Conservation (phyloP, 495 filamentous ascomycete species). For the Viridothelium virens region DNA sequence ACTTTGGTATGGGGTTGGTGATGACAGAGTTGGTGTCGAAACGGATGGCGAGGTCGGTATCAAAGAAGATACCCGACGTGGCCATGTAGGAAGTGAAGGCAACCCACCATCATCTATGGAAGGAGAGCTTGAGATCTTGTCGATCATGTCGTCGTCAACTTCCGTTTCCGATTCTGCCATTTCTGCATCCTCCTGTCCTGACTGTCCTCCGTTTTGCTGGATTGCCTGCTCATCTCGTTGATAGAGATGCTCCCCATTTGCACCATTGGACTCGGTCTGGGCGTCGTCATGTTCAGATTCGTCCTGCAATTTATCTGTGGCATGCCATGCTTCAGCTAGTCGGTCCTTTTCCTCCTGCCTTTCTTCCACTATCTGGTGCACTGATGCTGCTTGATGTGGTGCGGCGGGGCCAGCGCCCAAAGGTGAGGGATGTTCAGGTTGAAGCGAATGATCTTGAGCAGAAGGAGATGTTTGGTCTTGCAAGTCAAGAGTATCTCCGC, state of each 20-base stretch:
- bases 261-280: slow-evolving; percentile 13
- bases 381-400: slow-evolving; percentile 75
- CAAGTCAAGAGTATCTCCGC: slow-evolving; percentile 84
- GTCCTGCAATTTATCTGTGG: slow-evolving; percentile 43
- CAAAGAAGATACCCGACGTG: slow-evolving; percentile 28
- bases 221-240: slow-evolving; percentile 7
- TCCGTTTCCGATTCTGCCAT: slow-evolving; percentile 68
- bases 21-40: slow-evolving; percentile 22
- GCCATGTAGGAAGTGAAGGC: slow-evolving; percentile 29
- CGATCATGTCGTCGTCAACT: slow-evolving; percentile 83
- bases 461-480: slow-evolving; percentile 76
- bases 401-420: slow-evolving; percentile 54
- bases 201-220: slow-evolving; percentile 7
- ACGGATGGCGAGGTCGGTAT: slow-evolving; percentile 22
- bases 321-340: slow-evolving; percentile 42
- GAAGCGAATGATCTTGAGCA: slow-evolving; percentile 66
- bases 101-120: slow-evolving; percentile 97
- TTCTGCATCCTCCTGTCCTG: slow-evolving; percentile 50
- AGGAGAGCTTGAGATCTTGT: slow-evolving; percentile 95
- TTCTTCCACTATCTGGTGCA: slow-evolving; percentile 73
- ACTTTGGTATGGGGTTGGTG: slow-evolving; percentile 8
- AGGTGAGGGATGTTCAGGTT: slow-evolving; percentile 43
- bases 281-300: slow-evolving; percentile 25
- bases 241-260: slow-evolving; percentile 21
- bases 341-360: slow-evolving; percentile 53